A percentile compares a stretch with the other conserved stretches of the same genome.
Conservation (phyloP, 2,329 filamentous ascomycete species). For the Penicillium fuscoglaucum region DNA sequence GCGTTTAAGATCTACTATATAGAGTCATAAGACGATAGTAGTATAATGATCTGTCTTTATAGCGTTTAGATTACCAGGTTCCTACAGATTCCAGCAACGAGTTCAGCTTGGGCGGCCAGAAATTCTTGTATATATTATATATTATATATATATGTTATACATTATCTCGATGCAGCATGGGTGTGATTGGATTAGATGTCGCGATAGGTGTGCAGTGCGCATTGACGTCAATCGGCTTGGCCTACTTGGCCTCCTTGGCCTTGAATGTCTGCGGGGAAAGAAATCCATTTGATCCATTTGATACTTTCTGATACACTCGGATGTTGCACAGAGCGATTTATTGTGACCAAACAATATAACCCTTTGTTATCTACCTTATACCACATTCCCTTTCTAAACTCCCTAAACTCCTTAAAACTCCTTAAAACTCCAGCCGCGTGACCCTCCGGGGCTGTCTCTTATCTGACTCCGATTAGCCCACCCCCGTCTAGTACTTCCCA, state of each 20-base stretch:
- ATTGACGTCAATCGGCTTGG: slow-evolving; percentile 9
- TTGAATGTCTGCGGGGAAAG: slow-evolving; percentile 10
- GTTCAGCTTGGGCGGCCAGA: too few species aligned
- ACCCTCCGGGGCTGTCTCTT: background rate
- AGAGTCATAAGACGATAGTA: too few species aligned
- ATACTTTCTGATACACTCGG: too few species aligned
- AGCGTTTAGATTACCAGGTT: too few species aligned
- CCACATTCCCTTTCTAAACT: background rate
- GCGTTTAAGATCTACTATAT: too few species aligned
- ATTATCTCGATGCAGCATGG: background rate
- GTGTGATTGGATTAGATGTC: background rate
- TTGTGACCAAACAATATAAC: background rate
- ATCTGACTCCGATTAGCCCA: background rate
- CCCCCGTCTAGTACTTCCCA: background rate
- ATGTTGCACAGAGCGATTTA: slow-evolving; percentile 2
- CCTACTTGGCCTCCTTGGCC: background rate
- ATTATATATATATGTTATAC: background rate
- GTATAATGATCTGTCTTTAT: too few species aligned
- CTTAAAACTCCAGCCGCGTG: background rate
- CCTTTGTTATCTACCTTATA: background rate
- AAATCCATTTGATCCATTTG: too few species aligned
- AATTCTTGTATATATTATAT: too few species aligned
- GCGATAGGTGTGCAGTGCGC: background rate
- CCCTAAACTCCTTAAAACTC: background rate
- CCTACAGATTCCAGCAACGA: too few species aligned